Evolutionary conservation across 306 rosid genomes (phyloP).

Genomic region (Castanea sativa): DNA sequence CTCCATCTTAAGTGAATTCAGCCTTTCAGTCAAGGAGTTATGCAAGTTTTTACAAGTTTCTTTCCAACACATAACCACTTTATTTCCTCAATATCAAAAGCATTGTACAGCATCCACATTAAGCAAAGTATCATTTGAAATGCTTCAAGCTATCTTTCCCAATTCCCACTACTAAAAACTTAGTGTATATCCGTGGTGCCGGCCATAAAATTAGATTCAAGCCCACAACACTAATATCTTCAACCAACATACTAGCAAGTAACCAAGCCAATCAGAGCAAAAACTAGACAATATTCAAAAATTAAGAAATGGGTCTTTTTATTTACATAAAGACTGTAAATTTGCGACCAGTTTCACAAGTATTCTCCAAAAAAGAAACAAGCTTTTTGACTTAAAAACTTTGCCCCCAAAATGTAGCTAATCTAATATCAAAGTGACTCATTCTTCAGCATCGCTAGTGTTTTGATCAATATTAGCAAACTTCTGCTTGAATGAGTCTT

Average conservation of each 20-base stretch:
- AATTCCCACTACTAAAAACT: background rate
- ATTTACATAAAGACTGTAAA: background rate
- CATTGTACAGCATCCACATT: background rate
- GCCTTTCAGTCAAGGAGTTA: background rate
- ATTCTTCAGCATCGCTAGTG: background rate
- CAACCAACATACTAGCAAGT: background rate
- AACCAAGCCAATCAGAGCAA: background rate
- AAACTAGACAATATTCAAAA: background rate
- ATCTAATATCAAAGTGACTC: background rate
- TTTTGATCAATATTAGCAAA: slow-evolving; percentile 35
- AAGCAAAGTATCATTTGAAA: background rate
- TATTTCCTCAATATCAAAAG: background rate
- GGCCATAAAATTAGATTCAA: background rate
- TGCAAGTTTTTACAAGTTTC: background rate
- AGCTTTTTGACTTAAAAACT: background rate
- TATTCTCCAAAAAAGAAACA: background rate
- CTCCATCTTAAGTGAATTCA: background rate
- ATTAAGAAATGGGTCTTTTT: background rate
- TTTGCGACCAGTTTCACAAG: background rate
- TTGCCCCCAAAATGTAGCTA: background rate
- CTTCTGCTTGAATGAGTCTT: slow-evolving; percentile 73
- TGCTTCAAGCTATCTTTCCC: background rate
- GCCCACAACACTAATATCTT: background rate
- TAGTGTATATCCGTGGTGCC: background rate
- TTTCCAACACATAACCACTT: background rate